Evolutionary conservation across 2,329 filamentous ascomycete genomes (phyloP).

Genomic region (Alternaria sp.): DNA sequence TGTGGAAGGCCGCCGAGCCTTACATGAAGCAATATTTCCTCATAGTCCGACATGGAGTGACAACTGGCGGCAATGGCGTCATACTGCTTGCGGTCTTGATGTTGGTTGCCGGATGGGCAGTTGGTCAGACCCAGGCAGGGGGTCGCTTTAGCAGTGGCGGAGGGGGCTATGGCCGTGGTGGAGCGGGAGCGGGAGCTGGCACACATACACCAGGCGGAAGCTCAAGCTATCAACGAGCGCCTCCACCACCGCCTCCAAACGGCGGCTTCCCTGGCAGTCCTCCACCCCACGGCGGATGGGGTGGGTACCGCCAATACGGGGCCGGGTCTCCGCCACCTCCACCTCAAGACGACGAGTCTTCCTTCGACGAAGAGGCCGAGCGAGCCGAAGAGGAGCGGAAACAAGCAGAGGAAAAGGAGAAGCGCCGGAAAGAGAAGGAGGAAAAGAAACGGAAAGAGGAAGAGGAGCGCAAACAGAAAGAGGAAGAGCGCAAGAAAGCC

Average conservation of each 20-base stretch:
- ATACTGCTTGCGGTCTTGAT: conserved; percentile 74
- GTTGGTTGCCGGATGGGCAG: conserved; percentile 78
- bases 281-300: conserved; percentile 40
- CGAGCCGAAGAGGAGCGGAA: conserved; percentile 50
- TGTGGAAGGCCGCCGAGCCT: conserved; percentile 77
- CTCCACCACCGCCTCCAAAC: conserved; percentile 37
- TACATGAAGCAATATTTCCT: conserved; percentile 76
- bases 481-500: conserved; percentile 23
- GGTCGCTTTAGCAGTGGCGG: conserved; percentile 47
- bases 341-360: conserved; percentile 36
- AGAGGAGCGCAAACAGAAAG: neutral
- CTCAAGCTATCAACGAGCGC: conserved; percentile 38
- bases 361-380: conserved; percentile 62
- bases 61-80: conserved; percentile 71
- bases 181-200: conserved; percentile 40
- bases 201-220: conserved; percentile 27
- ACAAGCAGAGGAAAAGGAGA: conserved; percentile 14
- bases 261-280: conserved; percentile 42
- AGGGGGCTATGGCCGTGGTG: conserved; percentile 34
- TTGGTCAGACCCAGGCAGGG: conserved; percentile 68
- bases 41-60: conserved; percentile 64
- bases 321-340: conserved; percentile 35
- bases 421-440: conserved; percentile 7
- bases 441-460: conserved; percentile 6
- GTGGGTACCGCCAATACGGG: conserved; percentile 41